These are phyloP conservation scores for Podaxis sp. DNA, from an alignment of 768 basidiomycete genomes.

Conservation along the genomic window DNA sequence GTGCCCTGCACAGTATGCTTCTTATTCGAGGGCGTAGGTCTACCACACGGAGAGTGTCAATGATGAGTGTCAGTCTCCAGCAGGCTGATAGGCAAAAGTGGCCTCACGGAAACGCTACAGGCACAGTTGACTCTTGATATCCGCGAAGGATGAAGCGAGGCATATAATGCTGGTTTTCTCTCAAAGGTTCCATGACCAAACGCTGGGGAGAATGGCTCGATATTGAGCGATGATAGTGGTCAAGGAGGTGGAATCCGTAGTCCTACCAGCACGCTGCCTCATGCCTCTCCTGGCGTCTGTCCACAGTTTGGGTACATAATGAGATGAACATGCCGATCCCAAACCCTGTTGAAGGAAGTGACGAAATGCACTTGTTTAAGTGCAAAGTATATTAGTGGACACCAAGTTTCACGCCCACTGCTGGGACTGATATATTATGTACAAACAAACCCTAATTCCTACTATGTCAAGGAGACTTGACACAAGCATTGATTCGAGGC, in stretches of 20 bases:
- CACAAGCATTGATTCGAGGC: too few relatives aligned
- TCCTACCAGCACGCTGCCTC: background rate
- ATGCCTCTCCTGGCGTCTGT: background rate
- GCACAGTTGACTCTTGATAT: constrained; percentile 12
- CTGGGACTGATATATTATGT: too few relatives aligned
- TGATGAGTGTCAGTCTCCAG: background rate
- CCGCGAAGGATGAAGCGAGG: constrained; percentile 26
- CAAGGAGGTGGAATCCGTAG: too few relatives aligned
- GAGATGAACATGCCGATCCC: background rate
- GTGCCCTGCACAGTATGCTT: constrained; percentile 1
- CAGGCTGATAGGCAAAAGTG: background rate
- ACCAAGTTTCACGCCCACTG: too few relatives aligned
- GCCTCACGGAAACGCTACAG: background rate
- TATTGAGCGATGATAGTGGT: too few relatives aligned
- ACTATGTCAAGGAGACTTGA: too few relatives aligned
- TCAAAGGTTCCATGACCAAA: background rate
- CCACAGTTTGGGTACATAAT: background rate
- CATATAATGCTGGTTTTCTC: constrained; percentile 25
- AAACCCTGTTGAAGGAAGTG: too few relatives aligned
- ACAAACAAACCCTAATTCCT: too few relatives aligned
- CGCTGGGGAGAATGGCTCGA: too few relatives aligned
- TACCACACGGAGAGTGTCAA: background rate
- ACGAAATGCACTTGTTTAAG: too few relatives aligned
- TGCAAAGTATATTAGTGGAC: too few relatives aligned
- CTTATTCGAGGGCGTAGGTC: background rate